A percentile compares a stretch with the other conserved stretches of the same genome.
Evolutionary conservation across 148 eudicot genomes (phyloP).

Genomic region (Silene uniflora): DNA sequence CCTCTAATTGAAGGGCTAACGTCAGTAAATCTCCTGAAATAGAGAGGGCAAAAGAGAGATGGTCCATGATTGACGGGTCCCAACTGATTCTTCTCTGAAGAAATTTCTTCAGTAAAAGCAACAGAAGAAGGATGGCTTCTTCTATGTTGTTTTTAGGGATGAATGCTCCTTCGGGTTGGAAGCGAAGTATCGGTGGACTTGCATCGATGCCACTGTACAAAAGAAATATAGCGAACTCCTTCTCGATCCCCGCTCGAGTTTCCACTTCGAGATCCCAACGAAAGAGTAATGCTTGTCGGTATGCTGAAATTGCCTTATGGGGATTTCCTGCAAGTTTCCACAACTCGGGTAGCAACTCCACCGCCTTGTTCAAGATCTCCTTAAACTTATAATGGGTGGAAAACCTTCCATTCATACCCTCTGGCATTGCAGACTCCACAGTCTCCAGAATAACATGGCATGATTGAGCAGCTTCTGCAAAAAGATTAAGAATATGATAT

Average conservation of each 20-base stretch:
- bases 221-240: slow-evolving; percentile 62
- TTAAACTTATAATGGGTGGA: slow-evolving; percentile 53
- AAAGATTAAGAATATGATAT: slow-evolving; percentile 21
- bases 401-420: slow-evolving; percentile 62
- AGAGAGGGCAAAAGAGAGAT: slow-evolving; percentile 71
- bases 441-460: slow-evolving; percentile 68
- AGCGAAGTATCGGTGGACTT: slow-evolving; percentile 57
- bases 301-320: slow-evolving; percentile 58
- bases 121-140: slow-evolving; percentile 71
- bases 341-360: slow-evolving; percentile 75
- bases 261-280: slow-evolving; percentile 65
- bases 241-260: slow-evolving; percentile 53
- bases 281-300: slow-evolving; percentile 65
- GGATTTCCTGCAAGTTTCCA: slow-evolving; percentile 54
- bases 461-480: slow-evolving; percentile 89
- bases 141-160: slow-evolving; percentile 72
- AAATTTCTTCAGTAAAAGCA: slow-evolving; percentile 49
- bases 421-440: slow-evolving; percentile 70
- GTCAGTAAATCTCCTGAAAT: slow-evolving; percentile 43
- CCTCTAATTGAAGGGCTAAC: slow-evolving; percentile 56
- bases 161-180: slow-evolving; percentile 64
- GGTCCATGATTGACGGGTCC: slow-evolving; percentile 76
- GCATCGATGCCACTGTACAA: slow-evolving; percentile 76
- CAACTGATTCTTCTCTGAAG: slow-evolving; percentile 39
- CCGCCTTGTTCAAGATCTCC: slow-evolving; percentile 61